phyloP scores from a whole-genome alignment of 2,329 filamentous ascomycete species.

The Sporothrix brunneoviolacea region DNA sequence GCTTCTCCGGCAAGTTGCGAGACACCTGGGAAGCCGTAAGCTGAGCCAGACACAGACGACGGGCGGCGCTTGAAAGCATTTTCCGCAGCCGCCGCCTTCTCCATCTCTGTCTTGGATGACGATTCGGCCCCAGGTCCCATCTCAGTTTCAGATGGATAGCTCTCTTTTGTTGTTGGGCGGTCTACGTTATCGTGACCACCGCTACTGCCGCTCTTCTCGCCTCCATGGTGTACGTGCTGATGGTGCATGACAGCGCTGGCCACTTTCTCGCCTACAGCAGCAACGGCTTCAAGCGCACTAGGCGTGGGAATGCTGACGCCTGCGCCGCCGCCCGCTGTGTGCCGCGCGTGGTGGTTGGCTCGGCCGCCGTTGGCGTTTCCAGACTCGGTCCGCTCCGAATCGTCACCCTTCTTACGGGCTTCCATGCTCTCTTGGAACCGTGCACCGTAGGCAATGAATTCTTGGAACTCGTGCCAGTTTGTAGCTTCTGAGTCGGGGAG shows the following conservation, averaged over 20 bases:
- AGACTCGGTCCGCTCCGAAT: slow-evolving; percentile 33
- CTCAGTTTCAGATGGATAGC: slow-evolving; percentile 21
- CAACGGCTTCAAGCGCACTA: slow-evolving; percentile 27
- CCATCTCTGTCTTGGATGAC: slow-evolving; percentile 21
- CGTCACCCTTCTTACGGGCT: slow-evolving; percentile 44
- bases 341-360: slow-evolving; percentile 20
- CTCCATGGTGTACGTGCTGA: not conserved
- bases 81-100: slow-evolving; percentile 25
- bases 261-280: slow-evolving; percentile 30
- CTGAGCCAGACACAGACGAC: slow-evolving; percentile 8
- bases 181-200: slow-evolving; percentile 19
- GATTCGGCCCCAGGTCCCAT: slow-evolving; percentile 18
- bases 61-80: slow-evolving; percentile 20
- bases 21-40: not conserved
- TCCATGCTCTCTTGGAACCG: slow-evolving; percentile 66
- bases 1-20: slow-evolving; percentile 6
- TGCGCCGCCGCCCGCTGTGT: slow-evolving; percentile 23
- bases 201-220: slow-evolving; percentile 5
- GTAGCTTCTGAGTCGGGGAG: slow-evolving; percentile 94
- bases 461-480: slow-evolving; percentile 88
- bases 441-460: slow-evolving; percentile 70
- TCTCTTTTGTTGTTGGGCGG: slow-evolving; percentile 19
- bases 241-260: slow-evolving; percentile 17
- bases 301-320: slow-evolving; percentile 39
- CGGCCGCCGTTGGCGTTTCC: not conserved